A percentile compares a stretch with the other conserved stretches of the same genome.
Evolutionary conservation across 257 asterid genomes (phyloP).

Genomic region (Solanum habrochaites): DNA sequence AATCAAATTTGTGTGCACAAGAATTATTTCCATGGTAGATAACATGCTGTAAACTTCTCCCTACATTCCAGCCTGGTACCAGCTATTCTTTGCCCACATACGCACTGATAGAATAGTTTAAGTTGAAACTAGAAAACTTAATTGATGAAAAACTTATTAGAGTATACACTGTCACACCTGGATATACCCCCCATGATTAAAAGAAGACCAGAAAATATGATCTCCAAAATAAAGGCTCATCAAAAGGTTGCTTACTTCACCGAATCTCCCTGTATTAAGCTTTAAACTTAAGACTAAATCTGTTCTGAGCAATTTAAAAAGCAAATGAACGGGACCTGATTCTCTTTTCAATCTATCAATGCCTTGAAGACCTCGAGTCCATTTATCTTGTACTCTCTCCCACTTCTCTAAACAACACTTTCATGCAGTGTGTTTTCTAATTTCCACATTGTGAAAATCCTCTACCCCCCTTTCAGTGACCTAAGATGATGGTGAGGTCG

Average conservation of each 20-base stretch:
- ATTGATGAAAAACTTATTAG: not conserved
- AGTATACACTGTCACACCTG: not conserved
- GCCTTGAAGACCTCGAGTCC: not conserved
- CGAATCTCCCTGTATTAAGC: not conserved
- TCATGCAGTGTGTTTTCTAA: not conserved
- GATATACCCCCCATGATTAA: not conserved
- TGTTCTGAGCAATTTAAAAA: not conserved
- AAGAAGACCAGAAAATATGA: not conserved
- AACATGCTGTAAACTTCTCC: not conserved
- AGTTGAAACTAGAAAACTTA: not conserved
- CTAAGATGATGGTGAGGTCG: not conserved
- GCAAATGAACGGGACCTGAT: not conserved
- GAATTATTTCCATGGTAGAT: not conserved
- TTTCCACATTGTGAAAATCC: not conserved
- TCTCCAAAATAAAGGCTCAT: not conserved
- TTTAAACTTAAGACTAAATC: not conserved
- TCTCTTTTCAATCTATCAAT: not conserved
- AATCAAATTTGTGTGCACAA: not conserved
- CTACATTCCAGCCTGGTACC: not conserved
- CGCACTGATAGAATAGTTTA: not conserved
- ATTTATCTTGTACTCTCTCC: not conserved
- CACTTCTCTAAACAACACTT: not conserved
- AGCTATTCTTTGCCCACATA: not conserved
- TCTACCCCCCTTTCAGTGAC: not conserved
- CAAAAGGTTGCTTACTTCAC: not conserved